Percentiles rank a stretch among this genome's conserved stretches.
Conservation (phyloP, 2,329 filamentous ascomycete species). For the Emydomyces testavorans region DNA sequence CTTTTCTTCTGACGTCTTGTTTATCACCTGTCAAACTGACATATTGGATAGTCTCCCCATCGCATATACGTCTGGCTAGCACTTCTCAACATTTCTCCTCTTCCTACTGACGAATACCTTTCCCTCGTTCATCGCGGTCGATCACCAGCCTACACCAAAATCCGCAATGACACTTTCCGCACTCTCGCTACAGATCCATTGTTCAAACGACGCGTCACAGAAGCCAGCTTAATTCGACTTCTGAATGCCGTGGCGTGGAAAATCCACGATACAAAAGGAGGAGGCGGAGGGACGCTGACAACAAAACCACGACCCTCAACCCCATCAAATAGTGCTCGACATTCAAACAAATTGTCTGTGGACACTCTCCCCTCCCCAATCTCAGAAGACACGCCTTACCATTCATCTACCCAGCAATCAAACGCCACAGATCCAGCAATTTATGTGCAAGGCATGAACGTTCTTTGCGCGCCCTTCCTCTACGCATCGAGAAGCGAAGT, state of each 20-base stretch:
- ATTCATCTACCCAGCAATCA: constrained; percentile 29
- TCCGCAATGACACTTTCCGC: constrained; percentile 95
- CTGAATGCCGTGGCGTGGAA: constrained; percentile 94
- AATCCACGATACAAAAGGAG: constrained; percentile 60
- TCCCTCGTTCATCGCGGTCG: constrained; percentile 82
- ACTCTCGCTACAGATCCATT: constrained; percentile 94
- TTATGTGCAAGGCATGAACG: constrained; percentile 98
- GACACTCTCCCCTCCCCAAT: constrained; percentile 45
- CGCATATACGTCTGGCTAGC: constrained; percentile 96
- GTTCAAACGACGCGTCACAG: constrained; percentile 86
- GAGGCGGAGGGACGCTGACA: constrained; percentile 15
- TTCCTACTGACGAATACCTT: constrained; percentile 80
- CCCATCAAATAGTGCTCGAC: constrained; percentile 16
- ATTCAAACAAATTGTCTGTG: constrained; percentile 23
- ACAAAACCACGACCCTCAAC: constrained; percentile 29
- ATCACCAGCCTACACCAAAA: constrained; percentile 91
- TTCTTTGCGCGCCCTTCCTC: constrained; percentile 86
- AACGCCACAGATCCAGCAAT: constrained; percentile 59
- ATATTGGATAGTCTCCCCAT: constrained; percentile 58
- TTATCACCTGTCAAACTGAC: constrained; percentile 14
- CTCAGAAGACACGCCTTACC: constrained; percentile 41
- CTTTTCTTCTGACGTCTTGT: constrained; percentile 7
- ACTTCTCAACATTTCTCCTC: constrained; percentile 72
- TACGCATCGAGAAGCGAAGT: constrained; percentile 91
- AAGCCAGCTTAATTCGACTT: constrained; percentile 85